A percentile compares a stretch with the other conserved stretches of the same genome.
Conservation (phyloP, 192 early-diverging fungal genomes). For the Geranomyces michiganensis region DNA sequence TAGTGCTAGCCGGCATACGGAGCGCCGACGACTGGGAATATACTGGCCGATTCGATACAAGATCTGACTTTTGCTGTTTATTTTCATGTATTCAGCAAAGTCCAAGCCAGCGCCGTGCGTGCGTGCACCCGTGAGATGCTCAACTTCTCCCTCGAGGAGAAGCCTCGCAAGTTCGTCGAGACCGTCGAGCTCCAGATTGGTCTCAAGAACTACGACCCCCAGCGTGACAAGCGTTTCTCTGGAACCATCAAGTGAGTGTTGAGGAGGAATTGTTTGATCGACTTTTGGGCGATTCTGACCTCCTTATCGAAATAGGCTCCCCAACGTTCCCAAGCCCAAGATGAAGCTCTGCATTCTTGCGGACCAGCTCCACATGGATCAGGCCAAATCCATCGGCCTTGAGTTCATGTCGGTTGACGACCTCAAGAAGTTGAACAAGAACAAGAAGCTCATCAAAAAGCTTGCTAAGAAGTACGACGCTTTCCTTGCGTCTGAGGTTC, state of each 20-base stretch:
- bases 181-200: constrained; percentile 98
- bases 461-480: constrained; percentile 98
- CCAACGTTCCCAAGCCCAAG: constrained; percentile 92
- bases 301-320: constrained; percentile 63
- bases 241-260: constrained; percentile 63
- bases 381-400: constrained; percentile 88
- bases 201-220: constrained; percentile 99
- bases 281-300: not conserved
- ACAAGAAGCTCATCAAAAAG: constrained; percentile 99
- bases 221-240: constrained; percentile 99
- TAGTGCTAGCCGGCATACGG: not conserved
- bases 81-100: constrained; percentile 57
- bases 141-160: constrained; percentile 75
- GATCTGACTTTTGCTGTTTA: not conserved
- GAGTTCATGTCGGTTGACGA: constrained; percentile 94
- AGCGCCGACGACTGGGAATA: not conserved
- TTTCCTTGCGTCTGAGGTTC: constrained; percentile 93
- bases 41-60: not conserved
- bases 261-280: not conserved
- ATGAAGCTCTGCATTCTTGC: constrained; percentile 94
- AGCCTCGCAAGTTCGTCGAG: constrained; percentile 94
- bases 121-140: constrained; percentile 73
- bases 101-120: constrained; percentile 88
- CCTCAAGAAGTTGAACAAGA: constrained; percentile 99
- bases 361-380: constrained; percentile 94